phyloP scores from a whole-genome alignment of 768 basidiomycete species.

The Lentinula sp. region DNA sequence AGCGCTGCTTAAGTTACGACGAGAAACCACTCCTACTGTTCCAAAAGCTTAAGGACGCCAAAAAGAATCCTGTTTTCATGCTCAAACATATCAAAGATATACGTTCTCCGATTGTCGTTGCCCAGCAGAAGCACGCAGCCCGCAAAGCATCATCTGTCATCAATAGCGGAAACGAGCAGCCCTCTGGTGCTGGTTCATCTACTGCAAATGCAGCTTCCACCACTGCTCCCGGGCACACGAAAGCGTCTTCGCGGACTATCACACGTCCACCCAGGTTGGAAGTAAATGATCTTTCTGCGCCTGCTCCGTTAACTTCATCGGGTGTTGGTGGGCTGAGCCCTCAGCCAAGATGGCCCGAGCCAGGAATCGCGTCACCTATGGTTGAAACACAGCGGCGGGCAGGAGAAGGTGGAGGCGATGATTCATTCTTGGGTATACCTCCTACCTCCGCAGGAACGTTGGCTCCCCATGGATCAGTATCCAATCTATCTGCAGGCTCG shows the following conservation, averaged over 20 bases:
- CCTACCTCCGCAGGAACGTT: constrained; percentile 3
- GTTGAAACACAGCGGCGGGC: constrained; percentile 31
- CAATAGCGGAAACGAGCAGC: constrained; percentile 22
- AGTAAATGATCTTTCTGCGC: constrained; percentile 53
- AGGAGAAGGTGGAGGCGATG: constrained; percentile 32
- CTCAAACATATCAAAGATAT: constrained; percentile 96
- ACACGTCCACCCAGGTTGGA: constrained; percentile 66
- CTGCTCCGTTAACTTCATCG: constrained; percentile 44
- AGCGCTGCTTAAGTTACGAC: constrained; percentile 94
- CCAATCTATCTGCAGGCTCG: background rate
- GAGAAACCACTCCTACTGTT: constrained; percentile 97
- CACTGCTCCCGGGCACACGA: constrained; percentile 39
- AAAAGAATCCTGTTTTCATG: constrained; percentile 99
- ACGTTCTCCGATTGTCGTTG: constrained; percentile 93
- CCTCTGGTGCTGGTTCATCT: background rate
- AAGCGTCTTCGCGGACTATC: constrained; percentile 34
- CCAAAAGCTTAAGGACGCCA: constrained; percentile 94
- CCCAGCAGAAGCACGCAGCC: constrained; percentile 91
- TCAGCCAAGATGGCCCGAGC: constrained; percentile 74
- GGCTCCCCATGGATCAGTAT: background rate
- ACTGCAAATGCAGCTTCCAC: constrained; percentile 22
- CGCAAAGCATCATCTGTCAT: constrained; percentile 67
- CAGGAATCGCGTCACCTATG: constrained; percentile 53
- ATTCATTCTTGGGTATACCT: constrained; percentile 4
- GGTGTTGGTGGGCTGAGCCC: constrained; percentile 38